These are phyloP conservation scores for Cerioporus squamosus DNA, from an alignment of 1,284 basidiomycete species.

Conservation along the genomic window DNA sequence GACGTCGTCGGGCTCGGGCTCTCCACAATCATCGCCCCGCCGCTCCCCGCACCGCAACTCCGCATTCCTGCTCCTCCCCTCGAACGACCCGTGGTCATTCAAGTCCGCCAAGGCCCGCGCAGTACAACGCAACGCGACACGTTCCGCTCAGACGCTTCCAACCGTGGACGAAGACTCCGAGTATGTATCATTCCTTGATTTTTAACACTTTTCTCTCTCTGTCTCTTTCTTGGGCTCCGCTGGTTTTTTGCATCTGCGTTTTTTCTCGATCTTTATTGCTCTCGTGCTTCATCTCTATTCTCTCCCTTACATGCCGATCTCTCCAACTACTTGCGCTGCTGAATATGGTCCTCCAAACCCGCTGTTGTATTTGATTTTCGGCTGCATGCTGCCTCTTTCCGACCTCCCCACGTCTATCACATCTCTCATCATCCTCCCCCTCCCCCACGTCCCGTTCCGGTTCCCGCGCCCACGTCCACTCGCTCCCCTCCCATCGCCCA, in stretches of 20 bases:
- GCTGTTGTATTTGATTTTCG: conserved; percentile 1
- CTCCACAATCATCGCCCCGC: conserved; percentile 24
- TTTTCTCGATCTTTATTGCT: not conserved
- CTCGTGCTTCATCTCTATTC: not conserved
- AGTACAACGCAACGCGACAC: conserved; percentile 3
- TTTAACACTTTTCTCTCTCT: conserved; percentile 11
- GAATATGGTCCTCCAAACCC: not conserved
- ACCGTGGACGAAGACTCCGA: conserved; percentile 34
- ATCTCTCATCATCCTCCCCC: not conserved
- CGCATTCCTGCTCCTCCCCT: conserved; percentile 49
- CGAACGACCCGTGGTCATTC: conserved; percentile 15
- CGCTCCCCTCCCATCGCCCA: not conserved
- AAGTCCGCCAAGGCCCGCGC: conserved; percentile 12
- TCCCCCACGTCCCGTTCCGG: not conserved
- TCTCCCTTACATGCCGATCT: not conserved
- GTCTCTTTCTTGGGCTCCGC: not conserved
- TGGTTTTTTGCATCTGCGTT: not conserved
- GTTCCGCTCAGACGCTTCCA: conserved; percentile 27
- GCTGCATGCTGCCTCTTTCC: conserved; percentile 1
- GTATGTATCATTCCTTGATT: conserved; percentile 37
- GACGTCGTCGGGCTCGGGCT: conserved; percentile 54
- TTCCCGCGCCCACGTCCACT: not conserved
- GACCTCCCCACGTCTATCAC: conserved; percentile 18
- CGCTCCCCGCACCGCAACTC: conserved; percentile 42
- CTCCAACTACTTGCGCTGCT: not conserved